phyloP scores from a whole-genome alignment of 495 filamentous ascomycete genomes.

The Aspergillus avenaceus region DNA sequence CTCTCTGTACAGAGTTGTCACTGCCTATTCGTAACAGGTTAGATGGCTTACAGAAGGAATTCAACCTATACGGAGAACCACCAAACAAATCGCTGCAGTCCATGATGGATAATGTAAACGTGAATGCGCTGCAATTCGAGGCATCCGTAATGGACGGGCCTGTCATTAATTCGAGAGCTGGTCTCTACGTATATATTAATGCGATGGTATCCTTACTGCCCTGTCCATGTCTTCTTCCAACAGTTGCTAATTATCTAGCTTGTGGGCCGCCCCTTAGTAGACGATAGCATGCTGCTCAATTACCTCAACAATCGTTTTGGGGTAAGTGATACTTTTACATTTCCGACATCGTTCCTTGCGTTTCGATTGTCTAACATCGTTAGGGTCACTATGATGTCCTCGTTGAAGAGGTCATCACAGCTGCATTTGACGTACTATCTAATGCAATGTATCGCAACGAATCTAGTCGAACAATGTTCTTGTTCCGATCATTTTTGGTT shows the following conservation, averaged over 20 bases:
- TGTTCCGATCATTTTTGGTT: slow-evolving; percentile 87
- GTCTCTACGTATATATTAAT: slow-evolving; percentile 88
- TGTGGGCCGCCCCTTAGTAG: slow-evolving; percentile 73
- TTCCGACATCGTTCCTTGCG: background rate
- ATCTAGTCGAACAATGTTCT: slow-evolving; percentile 61
- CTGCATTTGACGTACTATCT: slow-evolving; percentile 83
- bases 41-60: slow-evolving; percentile 42
- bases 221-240: background rate
- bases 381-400: slow-evolving; percentile 73
- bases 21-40: slow-evolving; percentile 37
- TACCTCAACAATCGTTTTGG: slow-evolving; percentile 82
- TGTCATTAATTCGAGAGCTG: slow-evolving; percentile 74
- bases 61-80: slow-evolving; percentile 37
- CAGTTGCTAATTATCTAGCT: slow-evolving; percentile 58
- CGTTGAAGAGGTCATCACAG: slow-evolving; percentile 74
- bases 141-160: slow-evolving; percentile 61
- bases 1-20: slow-evolving; percentile 40
- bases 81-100: slow-evolving; percentile 32
- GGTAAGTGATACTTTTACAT: slow-evolving; percentile 30
- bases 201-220: slow-evolving; percentile 54
- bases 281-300: slow-evolving; percentile 71
- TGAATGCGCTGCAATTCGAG: slow-evolving; percentile 47
- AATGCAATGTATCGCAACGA: slow-evolving; percentile 82
- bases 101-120: slow-evolving; percentile 38
- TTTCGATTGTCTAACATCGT: background rate